Evolutionary conservation across 208 protist species (phyloP), one percentile per base, ranked within the genome.

Genomic region (Ichthyophonus hoferi): DNA sequence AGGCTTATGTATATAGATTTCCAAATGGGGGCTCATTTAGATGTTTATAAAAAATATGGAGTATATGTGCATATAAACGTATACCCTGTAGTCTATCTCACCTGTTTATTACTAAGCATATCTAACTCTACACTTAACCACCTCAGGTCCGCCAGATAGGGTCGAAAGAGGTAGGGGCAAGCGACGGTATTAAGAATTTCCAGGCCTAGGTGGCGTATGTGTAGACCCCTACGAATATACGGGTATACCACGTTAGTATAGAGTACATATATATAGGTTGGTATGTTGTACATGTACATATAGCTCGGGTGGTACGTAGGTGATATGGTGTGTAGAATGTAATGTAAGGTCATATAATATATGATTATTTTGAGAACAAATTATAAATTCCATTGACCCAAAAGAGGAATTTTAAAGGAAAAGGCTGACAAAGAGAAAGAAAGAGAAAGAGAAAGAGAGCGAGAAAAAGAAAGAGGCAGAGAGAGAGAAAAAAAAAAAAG

Each of bases 391-490:
- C n/a, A n/a, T n/a, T n/a, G n/a, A n/a, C n/a, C n/a, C n/a, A 24
- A 67, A 24, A 67, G 50, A 67, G 24, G 50, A 67, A 67, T n/a
- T n/a, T n/a, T 3, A 14, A 38, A 38, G 33, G 17, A 31, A 14
- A 38, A 38, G 77, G 17, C 7, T 39, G 34, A 86, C 82, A 2
- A 86, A 86, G 35, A 58, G 82, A 86, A 58, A 86, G 35, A 86
- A 33, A 58, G 35, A 86, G 82, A 86, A n/a, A 58, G 35, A 58
- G 82, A 86, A 37, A 50, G 35, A 58, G 82, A 86, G 82, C 2
- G 35, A 33, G 43, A 77, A 58, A 58, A 86, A 35, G 42, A 37
- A 58, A 77, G 33, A 3, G 40, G n/a, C 2, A 37, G 33, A 35
- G 82, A 58, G 33, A 86, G 33, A 24, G 43, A 86, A n/a, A 37